These are phyloP conservation scores for Dovyalis caffra DNA, from an alignment of 345 rosid genomes.

Conservation along the genomic window DNA sequence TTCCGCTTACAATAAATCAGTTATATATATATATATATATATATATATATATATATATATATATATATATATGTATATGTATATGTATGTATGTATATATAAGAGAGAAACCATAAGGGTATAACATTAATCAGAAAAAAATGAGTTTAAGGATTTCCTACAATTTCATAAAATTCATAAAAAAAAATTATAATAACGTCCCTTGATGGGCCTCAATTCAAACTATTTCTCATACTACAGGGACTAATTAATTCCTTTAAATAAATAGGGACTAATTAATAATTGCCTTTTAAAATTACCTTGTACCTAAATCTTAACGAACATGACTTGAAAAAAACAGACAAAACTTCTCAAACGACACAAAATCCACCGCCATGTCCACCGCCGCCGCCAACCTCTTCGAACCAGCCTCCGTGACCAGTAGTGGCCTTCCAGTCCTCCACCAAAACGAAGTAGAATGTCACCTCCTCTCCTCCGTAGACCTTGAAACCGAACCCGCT, in stretches of 20 bases:
- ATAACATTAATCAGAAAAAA: no score
- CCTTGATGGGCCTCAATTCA: neutral
- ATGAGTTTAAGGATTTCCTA: no score
- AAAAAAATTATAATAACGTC: neutral
- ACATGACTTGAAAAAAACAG: neutral
- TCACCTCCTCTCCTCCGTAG: slow-evolving; percentile 72
- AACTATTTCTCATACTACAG: neutral
- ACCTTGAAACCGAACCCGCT: slow-evolving; percentile 61
- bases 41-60: no score
- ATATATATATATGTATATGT: no score
- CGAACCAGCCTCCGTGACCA: slow-evolving; percentile 43
- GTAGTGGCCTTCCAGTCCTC: slow-evolving; percentile 81
- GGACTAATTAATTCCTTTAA: neutral
- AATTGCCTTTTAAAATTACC: neutral
- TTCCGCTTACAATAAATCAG: no score
- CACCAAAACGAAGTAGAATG: slow-evolving; percentile 65
- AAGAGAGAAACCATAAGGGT: no score
- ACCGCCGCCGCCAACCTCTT: slow-evolving; percentile 16
- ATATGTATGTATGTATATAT: no score
- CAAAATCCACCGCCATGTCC: slow-evolving; percentile 7
- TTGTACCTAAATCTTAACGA: neutral
- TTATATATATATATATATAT: no score
- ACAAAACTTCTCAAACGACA: neutral
- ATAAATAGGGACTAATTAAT: neutral
- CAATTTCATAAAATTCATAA: neutral